Evolutionary conservation across 2,329 filamentous ascomycete species (phyloP), one percentile per base, ranked within the genome.

Genomic region (Apiospora sp.): DNA sequence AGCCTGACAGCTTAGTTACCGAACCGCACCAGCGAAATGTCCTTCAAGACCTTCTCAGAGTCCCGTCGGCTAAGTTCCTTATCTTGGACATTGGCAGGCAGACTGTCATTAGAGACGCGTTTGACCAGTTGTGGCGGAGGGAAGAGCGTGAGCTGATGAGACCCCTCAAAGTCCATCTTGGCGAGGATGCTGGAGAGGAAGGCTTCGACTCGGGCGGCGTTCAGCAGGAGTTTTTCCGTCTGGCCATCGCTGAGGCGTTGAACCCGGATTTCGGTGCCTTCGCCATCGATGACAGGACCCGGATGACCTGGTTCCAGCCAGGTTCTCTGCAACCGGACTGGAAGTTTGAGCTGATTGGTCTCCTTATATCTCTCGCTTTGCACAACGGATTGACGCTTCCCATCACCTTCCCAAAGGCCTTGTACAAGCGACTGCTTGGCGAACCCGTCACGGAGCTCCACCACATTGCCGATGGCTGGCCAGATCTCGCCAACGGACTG

Each of bases 321-420:
- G 91, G 92, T 7, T 94, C 94, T 6, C 83, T 94, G 10, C 95
- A 97, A 74, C 94, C 94, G 2, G 86, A 93, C 8, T 96, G 96
- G 90, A 96, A 96, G 79, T 98, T 93, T 78, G 94, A 98, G 81
- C 88, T 98, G 27, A 86, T 98, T 44, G 96, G 96, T 0, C 83
- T 98, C 14, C 84, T 98, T n/a, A 87, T 98, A 75, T 97, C 94
- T 0, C 87, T 99, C 24, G 96, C 96, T 6, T 85, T 98, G 5
- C 98, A 96, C 83, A 99, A 99, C 76, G 96, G 96, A 1, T 86
- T 98, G 34, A 98, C 95, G 0, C 86, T 99, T 0, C 96, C 96
- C 0, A 88, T 98, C 58, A 97, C 93, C 1, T 96, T 99, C 74
- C 96, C 96, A 0, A 88, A 90, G 72, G 93, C 92, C 0, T 88